phyloP scores from a whole-genome alignment of 2,329 filamentous ascomycete species.

The Clonostachys rhizophaga region DNA sequence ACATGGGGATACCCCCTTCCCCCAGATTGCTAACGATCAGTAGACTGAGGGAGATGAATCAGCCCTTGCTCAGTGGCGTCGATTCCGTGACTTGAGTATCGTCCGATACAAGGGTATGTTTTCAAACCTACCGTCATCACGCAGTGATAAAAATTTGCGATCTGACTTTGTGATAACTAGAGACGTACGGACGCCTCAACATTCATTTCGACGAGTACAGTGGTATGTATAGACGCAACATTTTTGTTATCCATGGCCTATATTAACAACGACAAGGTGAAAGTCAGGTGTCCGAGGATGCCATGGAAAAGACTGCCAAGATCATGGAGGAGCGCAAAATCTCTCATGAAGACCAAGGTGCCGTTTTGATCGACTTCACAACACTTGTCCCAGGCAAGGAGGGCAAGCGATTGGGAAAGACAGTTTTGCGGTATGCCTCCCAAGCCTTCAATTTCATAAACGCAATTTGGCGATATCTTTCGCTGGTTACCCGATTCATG shows the following conservation, averaged over 20 bases:
- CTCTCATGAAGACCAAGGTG: conserved; percentile 66
- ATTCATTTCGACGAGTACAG: conserved; percentile 66
- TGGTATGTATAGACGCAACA: conserved; percentile 7
- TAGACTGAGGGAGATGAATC: conserved; percentile 58
- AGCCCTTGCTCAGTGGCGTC: conserved; percentile 58
- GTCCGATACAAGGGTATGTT: conserved; percentile 47
- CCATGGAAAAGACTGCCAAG: conserved; percentile 60
- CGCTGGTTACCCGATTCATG: background rate
- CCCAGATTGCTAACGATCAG: background rate
- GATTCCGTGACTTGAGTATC: conserved; percentile 65
- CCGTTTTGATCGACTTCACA: conserved; percentile 67
- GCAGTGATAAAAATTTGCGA: background rate
- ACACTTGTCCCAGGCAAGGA: conserved; percentile 62
- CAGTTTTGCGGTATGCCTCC: conserved; percentile 50
- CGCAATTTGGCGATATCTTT: background rate
- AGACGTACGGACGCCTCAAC: conserved; percentile 66
- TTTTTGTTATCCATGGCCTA: too few relatives aligned
- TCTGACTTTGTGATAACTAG: conserved; percentile 5
- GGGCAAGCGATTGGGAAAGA: conserved; percentile 65
- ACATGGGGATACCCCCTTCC: background rate
- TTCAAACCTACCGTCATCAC: background rate
- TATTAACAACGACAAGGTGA: conserved; percentile 46
- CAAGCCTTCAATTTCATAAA: background rate
- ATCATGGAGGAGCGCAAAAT: conserved; percentile 60
- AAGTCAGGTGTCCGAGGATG: conserved; percentile 63